Evolutionary conservation across 208 protist genomes (phyloP).

Genomic region (Crithidia sp.): DNA sequence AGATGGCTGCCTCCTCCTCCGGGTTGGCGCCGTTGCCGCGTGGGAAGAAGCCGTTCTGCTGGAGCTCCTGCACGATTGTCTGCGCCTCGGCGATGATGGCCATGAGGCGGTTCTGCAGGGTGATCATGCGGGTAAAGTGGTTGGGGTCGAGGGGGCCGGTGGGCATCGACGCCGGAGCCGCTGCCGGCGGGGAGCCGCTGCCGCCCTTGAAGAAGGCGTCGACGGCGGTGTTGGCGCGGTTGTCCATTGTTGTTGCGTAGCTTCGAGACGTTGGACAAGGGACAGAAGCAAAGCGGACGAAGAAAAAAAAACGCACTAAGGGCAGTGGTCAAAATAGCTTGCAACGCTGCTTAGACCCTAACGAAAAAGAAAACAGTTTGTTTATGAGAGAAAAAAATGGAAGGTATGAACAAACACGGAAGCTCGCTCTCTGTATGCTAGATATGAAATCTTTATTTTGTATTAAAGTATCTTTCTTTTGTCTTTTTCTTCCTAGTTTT

Average conservation of each 20-base stretch:
- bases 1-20: conserved; percentile 42
- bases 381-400: no score
- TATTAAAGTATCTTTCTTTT: conserved; percentile 20
- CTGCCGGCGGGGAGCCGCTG: conserved; percentile 23
- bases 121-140: conserved; percentile 38
- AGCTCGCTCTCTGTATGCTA: neutral
- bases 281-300: no score
- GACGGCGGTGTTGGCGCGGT: conserved; percentile 29
- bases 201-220: conserved; percentile 34
- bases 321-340: no score
- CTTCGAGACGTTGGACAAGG: no score
- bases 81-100: conserved; percentile 47
- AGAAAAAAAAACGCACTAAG: neutral
- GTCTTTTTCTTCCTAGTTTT: conserved; percentile 12
- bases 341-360: no score
- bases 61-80: conserved; percentile 43
- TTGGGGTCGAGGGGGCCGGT: conserved; percentile 19
- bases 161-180: neutral
- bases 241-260: conserved; percentile 11
- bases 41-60: conserved; percentile 51
- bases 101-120: conserved; percentile 51
- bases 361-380: no score
- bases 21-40: conserved; percentile 27
- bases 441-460: neutral
- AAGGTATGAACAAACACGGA: no score